Evolutionary conservation across 2,329 filamentous ascomycete species (phyloP), one percentile per base, ranked within the genome.

Genomic region (Aspergillus novoparasiticus): DNA sequence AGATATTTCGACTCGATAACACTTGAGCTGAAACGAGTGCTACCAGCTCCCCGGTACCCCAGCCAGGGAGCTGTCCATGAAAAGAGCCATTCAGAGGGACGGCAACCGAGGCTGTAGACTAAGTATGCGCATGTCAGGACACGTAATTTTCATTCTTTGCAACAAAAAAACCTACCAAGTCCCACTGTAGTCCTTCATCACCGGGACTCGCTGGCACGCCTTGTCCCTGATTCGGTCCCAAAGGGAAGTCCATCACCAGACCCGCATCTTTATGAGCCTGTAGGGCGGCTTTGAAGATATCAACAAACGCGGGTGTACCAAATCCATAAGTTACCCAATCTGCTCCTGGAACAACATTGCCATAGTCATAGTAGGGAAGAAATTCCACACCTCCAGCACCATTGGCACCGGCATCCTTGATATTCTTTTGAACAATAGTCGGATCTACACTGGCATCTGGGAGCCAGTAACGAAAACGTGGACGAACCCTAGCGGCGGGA

Each of bases 221-320:
- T 57, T 78, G 74, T 11, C 82, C 82, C 66, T 81, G 78, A 61
- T 80, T 81, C 0, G 82, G 76, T 0, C 82, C 82, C 9, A 83
- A 46, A 0, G 78, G 68, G 64, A 81, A 81, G 64, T 84, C 82
- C 69, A 84, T 76, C 12, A 78, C 60, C 16, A 83, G 54, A 1
- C 71, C 77, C n/a, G 75, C 64, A 1, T 80, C 76, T 32, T 73
- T 69, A 14, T 72, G 68, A 1, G 80, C 76, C 61, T 77, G 61
- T 10, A 78, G 60, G 21, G 71, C 65, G n/a, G 64, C 65, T 51
- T 68, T 65, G 59, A 73, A 75, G 12, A 73, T 54, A 19, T 68
- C 64, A 28, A 69, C 64, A 63, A 72, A 80, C 3, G 77, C 73
- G 2, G 69, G 66, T 10, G 75, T 76, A 2, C 78, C 80, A 66